Conservation (phyloP, 2,329 filamentous ascomycete species). For the Hypomyces perniciosus region DNA sequence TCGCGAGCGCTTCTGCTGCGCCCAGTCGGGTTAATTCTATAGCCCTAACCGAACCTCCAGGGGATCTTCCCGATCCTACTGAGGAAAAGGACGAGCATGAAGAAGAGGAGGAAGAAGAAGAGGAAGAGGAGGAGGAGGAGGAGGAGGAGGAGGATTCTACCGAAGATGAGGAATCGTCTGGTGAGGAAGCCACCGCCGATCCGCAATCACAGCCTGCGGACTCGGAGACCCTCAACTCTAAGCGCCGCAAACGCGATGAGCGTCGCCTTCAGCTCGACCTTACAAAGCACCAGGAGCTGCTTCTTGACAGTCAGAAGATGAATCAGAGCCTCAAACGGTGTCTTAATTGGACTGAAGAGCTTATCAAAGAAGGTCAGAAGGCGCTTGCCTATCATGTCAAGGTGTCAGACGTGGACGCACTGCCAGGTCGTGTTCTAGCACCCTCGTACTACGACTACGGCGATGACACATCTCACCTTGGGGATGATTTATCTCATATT, state of each 20-base stretch:
- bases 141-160: slow-evolving; percentile 43
- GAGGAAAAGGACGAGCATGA: slow-evolving; percentile 32
- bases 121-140: slow-evolving; percentile 37
- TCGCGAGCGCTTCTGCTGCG: slow-evolving; percentile 54
- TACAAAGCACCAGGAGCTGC: slow-evolving; percentile 78
- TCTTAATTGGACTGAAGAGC: slow-evolving; percentile 79
- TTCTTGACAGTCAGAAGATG: slow-evolving; percentile 88
- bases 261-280: slow-evolving; percentile 79
- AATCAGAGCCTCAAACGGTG: slow-evolving; percentile 91
- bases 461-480: slow-evolving; percentile 20
- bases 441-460: slow-evolving; percentile 56
- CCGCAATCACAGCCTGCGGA: slow-evolving; percentile 11
- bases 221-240: slow-evolving; percentile 37
- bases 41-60: slow-evolving; percentile 35
- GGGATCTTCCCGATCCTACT: slow-evolving; percentile 45
- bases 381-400: slow-evolving; percentile 78
- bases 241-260: slow-evolving; percentile 67
- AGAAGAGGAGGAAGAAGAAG: slow-evolving; percentile 37
- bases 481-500: slow-evolving; percentile 14
- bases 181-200: slow-evolving; percentile 29
- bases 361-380: slow-evolving; percentile 83
- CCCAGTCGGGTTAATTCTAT: slow-evolving; percentile 40
- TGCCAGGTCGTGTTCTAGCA: slow-evolving; percentile 68
- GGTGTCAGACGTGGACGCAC: slow-evolving; percentile 63
- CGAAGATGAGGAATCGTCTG: slow-evolving; percentile 47